Conservation (phyloP, 164 flowering plant genomes). For the Tinospora cordifolia region DNA sequence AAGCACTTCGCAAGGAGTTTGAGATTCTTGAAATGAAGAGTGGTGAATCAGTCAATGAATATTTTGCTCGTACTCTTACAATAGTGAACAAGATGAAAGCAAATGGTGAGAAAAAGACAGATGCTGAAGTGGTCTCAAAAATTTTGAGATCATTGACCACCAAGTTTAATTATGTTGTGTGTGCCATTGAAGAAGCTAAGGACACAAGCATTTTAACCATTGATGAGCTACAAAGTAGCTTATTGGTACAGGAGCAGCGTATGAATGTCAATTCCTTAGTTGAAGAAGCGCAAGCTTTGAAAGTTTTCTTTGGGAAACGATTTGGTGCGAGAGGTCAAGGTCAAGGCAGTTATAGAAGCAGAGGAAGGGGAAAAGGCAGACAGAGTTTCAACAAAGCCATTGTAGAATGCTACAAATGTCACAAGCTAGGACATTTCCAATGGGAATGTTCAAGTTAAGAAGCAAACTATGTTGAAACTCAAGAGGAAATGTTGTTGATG, state of each 20-base stretch:
- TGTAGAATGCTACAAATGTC: constrained; percentile 1
- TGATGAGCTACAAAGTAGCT: constrained; percentile 6
- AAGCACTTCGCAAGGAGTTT: not conserved
- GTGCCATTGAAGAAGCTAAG: not conserved
- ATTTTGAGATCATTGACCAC: constrained; percentile 1
- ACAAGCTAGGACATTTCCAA: constrained; percentile 4
- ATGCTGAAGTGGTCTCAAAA: not conserved
- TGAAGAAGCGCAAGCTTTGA: constrained; percentile 3
- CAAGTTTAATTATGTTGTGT: not conserved
- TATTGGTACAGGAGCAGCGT: constrained; percentile 3
- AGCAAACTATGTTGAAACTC: not conserved
- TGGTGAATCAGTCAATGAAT: not conserved
- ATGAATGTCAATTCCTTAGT: not conserved
- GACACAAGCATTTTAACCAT: constrained; percentile 1
- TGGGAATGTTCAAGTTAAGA: too few relatives aligned
- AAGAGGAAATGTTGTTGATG: constrained; percentile 8
- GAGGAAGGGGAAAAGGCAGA: constrained; percentile 10
- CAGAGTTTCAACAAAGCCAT: not conserved
- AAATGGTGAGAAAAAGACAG: not conserved
- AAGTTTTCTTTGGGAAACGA: not conserved
- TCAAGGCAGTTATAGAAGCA: not conserved
- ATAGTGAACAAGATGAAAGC: not conserved
- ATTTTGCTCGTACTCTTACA: not conserved
- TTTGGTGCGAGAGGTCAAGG: not conserved
- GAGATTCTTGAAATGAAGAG: not conserved